Base-by-base conservation (phyloP, 805 yeast genomes). In the Barnettozyma vustinii region DNA sequence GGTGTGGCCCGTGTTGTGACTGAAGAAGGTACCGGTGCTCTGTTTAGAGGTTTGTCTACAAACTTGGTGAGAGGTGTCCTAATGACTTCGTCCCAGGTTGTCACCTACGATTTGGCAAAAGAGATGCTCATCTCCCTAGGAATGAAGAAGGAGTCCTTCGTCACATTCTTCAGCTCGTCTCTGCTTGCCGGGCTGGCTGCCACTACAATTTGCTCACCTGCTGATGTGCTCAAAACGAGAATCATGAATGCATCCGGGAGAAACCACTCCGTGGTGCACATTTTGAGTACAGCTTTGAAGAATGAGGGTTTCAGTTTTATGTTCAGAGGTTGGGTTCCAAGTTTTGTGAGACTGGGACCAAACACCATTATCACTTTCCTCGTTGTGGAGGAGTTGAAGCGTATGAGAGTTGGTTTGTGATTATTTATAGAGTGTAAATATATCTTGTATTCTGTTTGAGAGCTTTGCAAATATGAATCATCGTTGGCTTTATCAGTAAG, bases 71-170 rank as follows among this genome's bases (percentile, higher is more conserved):
- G 96, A 62, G 96, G 96, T 33, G 79, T 87, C 9, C 71, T 88
- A 48, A 88, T 88, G 96, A 88, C 96, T 0, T 91, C 95, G 0
- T 83, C 92, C 3, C 96, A 88, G 63, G 94, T 87, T 48, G 96
- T 87, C 5, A 84, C 95, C 0, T 88, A 88, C 60, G 96, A 88
- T 63, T 73, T 83, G 33, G 82, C 87, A 26, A 88, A 88, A 64
- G 66, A 70, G 15, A 52, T 80, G 40, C 68, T 88, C 47, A 86
- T 87, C 16, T 67, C 70, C 3, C 47, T 79, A 2, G 63, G 69
- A 4, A 65, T 82, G 67, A 82, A 84, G 59, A 80, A 87, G 39
- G 67, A 75, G 18, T 75, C 81, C 46, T 79, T 80, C 54, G 58
- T 81, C 0, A 87, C 96, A 3, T 96, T 88, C 65, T 87, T 88